Base-by-base conservation (phyloP, 148 eudicot species). In the Suaeda aralocaspica region DNA sequence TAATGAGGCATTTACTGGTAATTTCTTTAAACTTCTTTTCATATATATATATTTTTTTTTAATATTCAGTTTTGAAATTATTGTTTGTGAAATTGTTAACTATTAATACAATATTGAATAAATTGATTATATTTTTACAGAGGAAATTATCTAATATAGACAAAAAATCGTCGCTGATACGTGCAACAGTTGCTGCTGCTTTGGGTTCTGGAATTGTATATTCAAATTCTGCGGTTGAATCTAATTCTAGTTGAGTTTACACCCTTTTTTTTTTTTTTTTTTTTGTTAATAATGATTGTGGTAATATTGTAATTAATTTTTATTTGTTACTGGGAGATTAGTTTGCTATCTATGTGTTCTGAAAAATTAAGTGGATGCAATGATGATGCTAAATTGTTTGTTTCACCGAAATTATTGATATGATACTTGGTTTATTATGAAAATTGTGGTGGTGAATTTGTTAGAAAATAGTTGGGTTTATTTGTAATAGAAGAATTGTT, bases 191-290 rank as follows among this genome's bases (percentile, higher is more conserved):
- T 55, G 76, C 78, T 71, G 88, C 85, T 65, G 67, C 91, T 36
- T 84, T 83, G 22, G 92, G 96, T 52, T 88, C 93, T 39, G 91
- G 87, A 29, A 44, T 83, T 66, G 18, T 80, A 5, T 87, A 68
- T 67, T 56, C 81, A 2, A 70, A 78, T 62, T 25, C 34, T 21
- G 15, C 22, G 30, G 2, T 45, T 64, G 66, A 81, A 49, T 50
- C 67, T 2, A 66, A 76, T 80, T 74, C 72, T 76, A 76, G 97
- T 89, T 77, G 61, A 87, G 88, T 64, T 76, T 29, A 25, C 41
- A 1, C 36, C 6, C 19, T 24, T 45, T 44, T 25, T 61, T 56
- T 36, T 8, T 8, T 2, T 1, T 4, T 16, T 57, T 42, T 14
- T 18, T 67, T 11, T 59, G 2, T 13, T 0, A 13, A 19, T 16